A percentile compares a stretch with the other conserved stretches of the same genome.
phyloP scores from a whole-genome alignment of 2,329 filamentous ascomycete genomes.

The Cercospora beticola region DNA sequence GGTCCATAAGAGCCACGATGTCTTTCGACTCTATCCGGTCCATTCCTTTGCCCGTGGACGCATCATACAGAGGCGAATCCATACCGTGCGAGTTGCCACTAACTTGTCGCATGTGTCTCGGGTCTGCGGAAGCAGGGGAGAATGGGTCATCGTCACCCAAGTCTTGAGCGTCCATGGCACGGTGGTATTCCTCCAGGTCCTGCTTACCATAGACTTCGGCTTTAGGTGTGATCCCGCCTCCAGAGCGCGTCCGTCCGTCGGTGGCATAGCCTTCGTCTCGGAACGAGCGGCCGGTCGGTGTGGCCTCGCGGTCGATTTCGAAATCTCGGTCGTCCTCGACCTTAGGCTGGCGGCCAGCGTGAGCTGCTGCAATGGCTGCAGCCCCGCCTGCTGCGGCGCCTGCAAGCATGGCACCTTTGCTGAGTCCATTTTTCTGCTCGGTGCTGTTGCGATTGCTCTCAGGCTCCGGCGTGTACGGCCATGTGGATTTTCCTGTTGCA shows the following conservation, averaged over 20 bases:
- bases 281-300: constrained; percentile 57
- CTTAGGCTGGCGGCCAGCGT: constrained; percentile 40
- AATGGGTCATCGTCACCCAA: constrained; percentile 62
- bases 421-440: constrained; percentile 20
- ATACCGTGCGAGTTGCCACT: constrained; percentile 93
- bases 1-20: constrained; percentile 96
- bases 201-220: constrained; percentile 55
- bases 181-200: constrained; percentile 53
- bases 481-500: constrained; percentile 51
- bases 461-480: constrained; percentile 38
- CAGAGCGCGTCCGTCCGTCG: constrained; percentile 55
- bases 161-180: constrained; percentile 48
- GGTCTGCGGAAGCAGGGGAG: constrained; percentile 46
- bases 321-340: constrained; percentile 35
- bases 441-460: constrained; percentile 22
- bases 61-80: constrained; percentile 84
- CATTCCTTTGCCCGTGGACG: constrained; percentile 80
- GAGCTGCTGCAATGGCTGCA: constrained; percentile 28
- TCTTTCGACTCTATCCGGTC: constrained; percentile 94
- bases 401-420: constrained; percentile 24
- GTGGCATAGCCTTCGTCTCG: constrained; percentile 94
- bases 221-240: constrained; percentile 50
- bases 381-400: constrained; percentile 33
- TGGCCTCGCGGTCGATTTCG: constrained; percentile 22
- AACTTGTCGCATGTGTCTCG: constrained; percentile 63